Conservation (phyloP, 2,329 filamentous ascomycete genomes). For the Akanthomyces muscarius region DNA sequence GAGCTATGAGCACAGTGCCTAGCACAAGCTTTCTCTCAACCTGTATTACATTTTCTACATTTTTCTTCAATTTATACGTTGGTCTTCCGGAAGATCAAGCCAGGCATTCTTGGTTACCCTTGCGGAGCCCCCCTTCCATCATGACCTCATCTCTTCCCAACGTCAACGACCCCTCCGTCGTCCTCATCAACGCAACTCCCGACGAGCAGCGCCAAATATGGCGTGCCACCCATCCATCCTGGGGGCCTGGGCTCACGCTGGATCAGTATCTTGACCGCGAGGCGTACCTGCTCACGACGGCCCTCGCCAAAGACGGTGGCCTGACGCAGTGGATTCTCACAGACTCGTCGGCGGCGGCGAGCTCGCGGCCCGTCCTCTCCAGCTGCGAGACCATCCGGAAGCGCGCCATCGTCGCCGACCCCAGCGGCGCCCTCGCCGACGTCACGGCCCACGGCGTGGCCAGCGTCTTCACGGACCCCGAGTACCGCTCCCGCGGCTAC, state of each 20-base stretch:
- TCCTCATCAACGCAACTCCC: slow-evolving; percentile 53
- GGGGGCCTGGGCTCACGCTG: slow-evolving; percentile 54
- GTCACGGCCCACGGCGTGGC: slow-evolving; percentile 69
- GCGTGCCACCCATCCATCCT: slow-evolving; percentile 51
- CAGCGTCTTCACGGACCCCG: slow-evolving; percentile 70
- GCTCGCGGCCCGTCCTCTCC: slow-evolving; percentile 52
- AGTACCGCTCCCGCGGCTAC: slow-evolving; percentile 69
- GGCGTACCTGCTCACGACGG: slow-evolving; percentile 51
- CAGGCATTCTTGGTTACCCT: no score
- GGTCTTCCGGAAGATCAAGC: no score
- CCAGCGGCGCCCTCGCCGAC: slow-evolving; percentile 39
- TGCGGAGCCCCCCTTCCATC: background rate
- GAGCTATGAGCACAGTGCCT: no score
- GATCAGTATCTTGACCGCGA: slow-evolving; percentile 59
- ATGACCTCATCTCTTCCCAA: slow-evolving; percentile 12
- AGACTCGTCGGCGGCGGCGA: slow-evolving; percentile 34
- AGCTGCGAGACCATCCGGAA: slow-evolving; percentile 63
- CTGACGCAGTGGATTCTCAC: slow-evolving; percentile 64
- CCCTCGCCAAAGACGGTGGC: slow-evolving; percentile 55
- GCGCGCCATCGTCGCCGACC: slow-evolving; percentile 44
- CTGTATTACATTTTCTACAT: no score
- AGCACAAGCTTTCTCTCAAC: no score
- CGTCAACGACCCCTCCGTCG: slow-evolving; percentile 23
- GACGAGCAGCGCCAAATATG: slow-evolving; percentile 53
- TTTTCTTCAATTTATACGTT: no score